Percentiles rank a stretch among this genome's conserved stretches.
These are phyloP conservation scores for Rhododendron vialii DNA, from an alignment of 148 eudicot species.

Conservation along the genomic window DNA sequence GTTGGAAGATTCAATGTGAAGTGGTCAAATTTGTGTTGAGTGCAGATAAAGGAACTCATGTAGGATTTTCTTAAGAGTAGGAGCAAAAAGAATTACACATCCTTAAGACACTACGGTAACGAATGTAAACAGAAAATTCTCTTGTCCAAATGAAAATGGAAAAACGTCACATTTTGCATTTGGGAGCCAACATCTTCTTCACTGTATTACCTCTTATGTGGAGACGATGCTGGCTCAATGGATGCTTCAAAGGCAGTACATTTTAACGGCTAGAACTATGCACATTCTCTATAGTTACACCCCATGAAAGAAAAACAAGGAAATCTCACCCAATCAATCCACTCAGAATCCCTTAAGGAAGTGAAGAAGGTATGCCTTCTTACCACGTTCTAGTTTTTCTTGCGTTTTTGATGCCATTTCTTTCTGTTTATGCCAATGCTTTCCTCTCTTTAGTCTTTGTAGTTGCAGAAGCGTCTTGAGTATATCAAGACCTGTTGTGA, in stretches of 20 bases:
- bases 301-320: background rate
- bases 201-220: background rate
- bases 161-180: background rate
- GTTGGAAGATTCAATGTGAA: background rate
- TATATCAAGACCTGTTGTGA: constrained; percentile 56
- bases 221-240: constrained; percentile 1
- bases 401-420: background rate
- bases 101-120: background rate
- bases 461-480: constrained; percentile 1
- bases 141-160: background rate
- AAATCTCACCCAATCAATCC: background rate
- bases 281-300: constrained; percentile 9
- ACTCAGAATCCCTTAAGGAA: background rate
- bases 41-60: background rate
- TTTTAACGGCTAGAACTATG: constrained; percentile 2
- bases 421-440: constrained; percentile 1
- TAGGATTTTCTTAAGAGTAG: background rate
- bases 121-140: background rate
- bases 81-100: constrained; percentile 1
- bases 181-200: constrained; percentile 3
- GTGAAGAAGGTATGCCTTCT: background rate
- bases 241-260: constrained; percentile 3
- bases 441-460: constrained; percentile 5
- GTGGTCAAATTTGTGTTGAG: background rate
- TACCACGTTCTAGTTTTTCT: background rate